Evolutionary conservation across 2,329 filamentous ascomycete genomes (phyloP).

Genomic region (Microcera coccophila): DNA sequence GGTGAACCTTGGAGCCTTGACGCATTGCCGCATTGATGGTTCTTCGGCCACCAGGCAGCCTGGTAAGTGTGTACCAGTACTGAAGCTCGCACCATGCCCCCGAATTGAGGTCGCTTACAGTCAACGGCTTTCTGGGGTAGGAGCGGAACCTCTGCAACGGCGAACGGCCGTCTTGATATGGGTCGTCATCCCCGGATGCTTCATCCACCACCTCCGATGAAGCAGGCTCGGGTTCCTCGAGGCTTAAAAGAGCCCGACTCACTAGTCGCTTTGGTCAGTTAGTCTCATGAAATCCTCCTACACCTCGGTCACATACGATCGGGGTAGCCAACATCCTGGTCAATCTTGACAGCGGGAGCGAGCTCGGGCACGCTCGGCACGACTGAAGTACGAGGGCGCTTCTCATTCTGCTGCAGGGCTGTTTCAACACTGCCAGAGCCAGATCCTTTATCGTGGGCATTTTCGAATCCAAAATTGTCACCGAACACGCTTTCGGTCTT

Average conservation of each 20-base stretch:
- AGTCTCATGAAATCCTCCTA: constrained; percentile 36
- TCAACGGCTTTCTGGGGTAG: constrained; percentile 72
- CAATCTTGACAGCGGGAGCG: constrained; percentile 12
- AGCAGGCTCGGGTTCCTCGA: constrained; percentile 14
- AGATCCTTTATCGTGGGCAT: not conserved
- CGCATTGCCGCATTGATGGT: constrained; percentile 79
- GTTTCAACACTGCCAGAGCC: constrained; percentile 5
- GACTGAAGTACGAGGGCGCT: not conserved
- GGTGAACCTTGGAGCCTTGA: constrained; percentile 73
- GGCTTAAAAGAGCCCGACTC: constrained; percentile 40
- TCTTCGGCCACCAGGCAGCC: constrained; percentile 66
- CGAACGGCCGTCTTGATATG: constrained; percentile 36
- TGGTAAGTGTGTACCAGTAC: constrained; percentile 81
- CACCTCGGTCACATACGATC: constrained; percentile 44
- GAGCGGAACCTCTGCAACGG: constrained; percentile 77
- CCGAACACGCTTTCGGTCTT: constrained; percentile 11
- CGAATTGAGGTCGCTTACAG: constrained; percentile 82
- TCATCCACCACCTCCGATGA: constrained; percentile 8
- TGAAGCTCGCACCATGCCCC: constrained; percentile 96
- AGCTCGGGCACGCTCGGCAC: constrained; percentile 10
- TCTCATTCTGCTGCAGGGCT: not conserved
- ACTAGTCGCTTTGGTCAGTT: constrained; percentile 67
- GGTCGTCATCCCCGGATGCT: constrained; percentile 7
- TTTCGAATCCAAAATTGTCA: constrained; percentile 7
- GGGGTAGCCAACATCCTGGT: constrained; percentile 43